phyloP scores from a whole-genome alignment of 257 asterid species.

The Thymus quinquecostatus region DNA sequence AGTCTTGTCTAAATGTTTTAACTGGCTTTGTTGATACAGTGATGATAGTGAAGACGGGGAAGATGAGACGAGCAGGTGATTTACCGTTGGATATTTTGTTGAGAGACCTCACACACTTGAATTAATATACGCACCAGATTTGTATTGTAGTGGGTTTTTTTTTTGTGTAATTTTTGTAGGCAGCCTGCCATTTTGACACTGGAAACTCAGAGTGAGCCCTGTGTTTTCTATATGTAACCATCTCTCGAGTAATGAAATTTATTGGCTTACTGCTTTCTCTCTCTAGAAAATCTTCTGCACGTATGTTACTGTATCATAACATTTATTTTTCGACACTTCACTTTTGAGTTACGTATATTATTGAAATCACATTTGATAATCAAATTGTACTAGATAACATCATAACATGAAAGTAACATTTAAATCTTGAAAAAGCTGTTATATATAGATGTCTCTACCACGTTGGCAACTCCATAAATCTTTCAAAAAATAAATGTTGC shows the following conservation, averaged over 20 bases:
- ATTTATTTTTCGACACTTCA: too few relatives aligned
- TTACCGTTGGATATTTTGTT: neutral
- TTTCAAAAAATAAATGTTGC: too few relatives aligned
- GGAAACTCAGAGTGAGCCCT: constrained; percentile 52
- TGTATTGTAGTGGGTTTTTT: constrained; percentile 18
- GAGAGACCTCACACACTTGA: constrained; percentile 24
- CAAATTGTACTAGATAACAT: too few relatives aligned
- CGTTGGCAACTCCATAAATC: too few relatives aligned
- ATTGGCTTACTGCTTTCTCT: neutral
- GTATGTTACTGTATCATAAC: too few relatives aligned
- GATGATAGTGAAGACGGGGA: constrained; percentile 76
- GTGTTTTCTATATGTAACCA: constrained; percentile 10
- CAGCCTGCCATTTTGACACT: constrained; percentile 30
- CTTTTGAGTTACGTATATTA: too few relatives aligned
- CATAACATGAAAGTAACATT: neutral
- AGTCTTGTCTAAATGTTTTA: neutral
- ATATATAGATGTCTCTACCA: too few relatives aligned
- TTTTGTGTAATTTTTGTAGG: constrained; percentile 24
- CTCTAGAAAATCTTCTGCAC: neutral
- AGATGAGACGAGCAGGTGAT: constrained; percentile 50
- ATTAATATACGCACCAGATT: constrained; percentile 17
- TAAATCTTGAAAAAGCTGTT: too few relatives aligned
- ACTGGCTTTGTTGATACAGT: constrained; percentile 51
- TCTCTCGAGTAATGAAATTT: constrained; percentile 20
- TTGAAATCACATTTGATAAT: too few relatives aligned